Evolutionary conservation across 1,284 basidiomycete genomes (phyloP), one percentile per base, ranked within the genome.

Genomic region (Ceratobasidium sp.): DNA sequence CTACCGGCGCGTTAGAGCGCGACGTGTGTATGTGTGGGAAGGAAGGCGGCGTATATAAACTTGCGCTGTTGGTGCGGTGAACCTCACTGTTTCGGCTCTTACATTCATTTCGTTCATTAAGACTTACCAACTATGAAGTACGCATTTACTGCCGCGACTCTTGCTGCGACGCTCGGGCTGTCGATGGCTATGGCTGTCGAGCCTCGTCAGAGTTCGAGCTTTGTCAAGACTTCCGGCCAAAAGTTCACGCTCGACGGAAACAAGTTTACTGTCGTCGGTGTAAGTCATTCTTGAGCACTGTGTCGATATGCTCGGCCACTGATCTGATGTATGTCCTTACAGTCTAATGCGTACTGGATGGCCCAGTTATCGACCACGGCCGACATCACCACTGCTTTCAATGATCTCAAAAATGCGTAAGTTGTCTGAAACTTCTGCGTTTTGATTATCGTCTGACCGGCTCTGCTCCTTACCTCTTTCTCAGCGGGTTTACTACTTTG

Each of bases 171-270:
- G 36, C 29, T 69, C 2, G 51, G 33, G 11, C 24, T 69, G 5
- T 36, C 41, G 8, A 53, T 41, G 15, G 41, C 66, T 47, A 27
- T 29, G 15, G 19, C 66, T 15, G 54, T 69, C 27, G 64, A 67
- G 29, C 27, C 66, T 24, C 66, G 66, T 19, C 66, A 69, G 27
- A 60, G 41, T 29, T 29, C 54, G 22, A 60, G 87, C 2, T 89
- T 87, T 76, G 87, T 89, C 24, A 85, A 83, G 76, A 84, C 84
- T 7, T 87, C 75, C 17, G 79, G 79, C 7, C 78, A 78, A 65
- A 83, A 83, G 65, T 90, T 89, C 79, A 83, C 81, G 15, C 81
- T 89, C 14, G 86, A 88, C 80, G 87, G 88, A 2, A 78, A 82
- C 27, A 82, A 81, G 19, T 89, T 84, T 79, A 87, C 85, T 36